These are phyloP conservation scores for Blastomyces parvus DNA, from an alignment of 2,329 filamentous ascomycete genomes.

Conservation along the genomic window DNA sequence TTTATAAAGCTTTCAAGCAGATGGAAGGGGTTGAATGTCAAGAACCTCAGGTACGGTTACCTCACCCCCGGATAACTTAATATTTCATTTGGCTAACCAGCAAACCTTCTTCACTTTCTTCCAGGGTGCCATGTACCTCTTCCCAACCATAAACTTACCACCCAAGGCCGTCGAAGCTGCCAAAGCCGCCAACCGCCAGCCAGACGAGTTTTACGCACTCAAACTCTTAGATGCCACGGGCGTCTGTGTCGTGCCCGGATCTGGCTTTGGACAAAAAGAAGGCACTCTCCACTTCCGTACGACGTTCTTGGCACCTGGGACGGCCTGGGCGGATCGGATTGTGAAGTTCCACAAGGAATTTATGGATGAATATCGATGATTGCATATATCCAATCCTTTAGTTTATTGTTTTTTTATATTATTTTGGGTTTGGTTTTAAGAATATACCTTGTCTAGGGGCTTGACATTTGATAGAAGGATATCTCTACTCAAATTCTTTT, in stretches of 20 bases:
- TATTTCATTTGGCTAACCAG: not conserved
- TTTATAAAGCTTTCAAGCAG: slow-evolving; percentile 80
- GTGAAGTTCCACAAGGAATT: slow-evolving; percentile 87
- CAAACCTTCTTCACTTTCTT: not conserved
- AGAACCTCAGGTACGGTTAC: slow-evolving; percentile 55
- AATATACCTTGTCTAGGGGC: no score
- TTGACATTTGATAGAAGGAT: no score
- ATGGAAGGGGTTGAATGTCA: slow-evolving; percentile 96
- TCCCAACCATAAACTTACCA: slow-evolving; percentile 81
- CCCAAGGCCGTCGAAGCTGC: slow-evolving; percentile 68
- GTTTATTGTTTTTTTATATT: not conserved
- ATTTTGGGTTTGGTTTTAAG: not conserved
- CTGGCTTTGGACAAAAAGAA: slow-evolving; percentile 88
- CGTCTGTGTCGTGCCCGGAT: slow-evolving; percentile 85
- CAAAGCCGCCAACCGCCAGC: slow-evolving; percentile 56
- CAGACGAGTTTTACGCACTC: slow-evolving; percentile 94
- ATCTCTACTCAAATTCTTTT: not conserved
- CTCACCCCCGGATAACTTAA: not conserved
- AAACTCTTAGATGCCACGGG: slow-evolving; percentile 85
- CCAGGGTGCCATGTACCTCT: slow-evolving; percentile 95
- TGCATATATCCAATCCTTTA: not conserved
- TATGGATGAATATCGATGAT: slow-evolving; percentile 62
- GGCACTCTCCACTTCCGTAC: slow-evolving; percentile 89
- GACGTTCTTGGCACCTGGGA: slow-evolving; percentile 91
- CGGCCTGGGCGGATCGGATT: slow-evolving; percentile 83